Percentiles rank a stretch among this genome's conserved stretches.
Conservation (phyloP, 1,284 basidiomycete genomes). For the Boletus holoroseus region DNA sequence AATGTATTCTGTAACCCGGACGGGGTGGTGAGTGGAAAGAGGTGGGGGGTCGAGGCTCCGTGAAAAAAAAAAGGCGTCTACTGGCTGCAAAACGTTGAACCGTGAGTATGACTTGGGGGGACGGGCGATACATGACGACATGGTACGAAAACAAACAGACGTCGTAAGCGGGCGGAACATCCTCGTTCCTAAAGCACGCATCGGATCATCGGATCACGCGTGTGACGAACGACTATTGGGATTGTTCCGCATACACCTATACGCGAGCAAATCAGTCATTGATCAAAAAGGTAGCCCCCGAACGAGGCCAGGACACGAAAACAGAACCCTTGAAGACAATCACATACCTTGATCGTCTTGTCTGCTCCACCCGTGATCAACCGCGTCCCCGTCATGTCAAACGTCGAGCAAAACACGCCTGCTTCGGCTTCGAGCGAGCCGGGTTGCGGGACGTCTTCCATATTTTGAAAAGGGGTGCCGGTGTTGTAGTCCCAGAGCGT, state of each 20-base stretch:
- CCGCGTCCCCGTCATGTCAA: conserved; percentile 92
- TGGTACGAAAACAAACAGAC: neutral
- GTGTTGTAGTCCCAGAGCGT: conserved; percentile 94
- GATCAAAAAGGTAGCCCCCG: neutral
- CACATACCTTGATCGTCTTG: conserved; percentile 89
- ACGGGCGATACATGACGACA: neutral
- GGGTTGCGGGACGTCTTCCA: conserved; percentile 93
- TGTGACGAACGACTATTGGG: conserved; percentile 21
- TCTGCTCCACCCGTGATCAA: conserved; percentile 96
- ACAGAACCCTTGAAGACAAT: neutral
- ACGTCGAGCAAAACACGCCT: conserved; percentile 92
- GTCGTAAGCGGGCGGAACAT: neutral
- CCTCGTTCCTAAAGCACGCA: neutral
- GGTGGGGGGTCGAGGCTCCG: no score
- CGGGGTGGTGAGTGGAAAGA: no score
- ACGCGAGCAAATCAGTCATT: neutral
- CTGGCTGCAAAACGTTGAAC: no score
- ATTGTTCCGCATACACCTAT: conserved; percentile 48
- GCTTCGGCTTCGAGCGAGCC: conserved; percentile 96
- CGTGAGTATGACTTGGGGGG: no score
- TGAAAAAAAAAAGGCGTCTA: no score
- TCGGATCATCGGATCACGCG: neutral
- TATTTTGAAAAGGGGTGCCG: conserved; percentile 90
- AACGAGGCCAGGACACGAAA: neutral
- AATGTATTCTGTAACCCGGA: no score